Evolutionary conservation across 2,329 filamentous ascomycete genomes (phyloP), one percentile per base, ranked within the genome.

Genomic region (Ceratocystis alfenasii): DNA sequence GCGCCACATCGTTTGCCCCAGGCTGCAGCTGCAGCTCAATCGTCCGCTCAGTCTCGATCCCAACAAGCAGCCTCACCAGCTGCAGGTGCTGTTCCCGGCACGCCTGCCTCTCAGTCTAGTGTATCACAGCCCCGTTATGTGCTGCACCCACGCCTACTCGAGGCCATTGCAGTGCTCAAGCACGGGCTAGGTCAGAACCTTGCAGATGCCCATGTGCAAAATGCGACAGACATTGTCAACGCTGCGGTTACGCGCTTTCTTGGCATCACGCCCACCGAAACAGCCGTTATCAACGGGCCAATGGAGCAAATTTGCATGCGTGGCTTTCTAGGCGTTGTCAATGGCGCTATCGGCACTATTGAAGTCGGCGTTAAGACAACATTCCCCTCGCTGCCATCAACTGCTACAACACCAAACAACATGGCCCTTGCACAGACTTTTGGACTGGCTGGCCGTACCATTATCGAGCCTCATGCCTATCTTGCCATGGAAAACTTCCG

Each of bases 171-270:
- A 44, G 74, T 75, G 20, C 77, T 82, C 71, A 80, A 79, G 69
- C 76, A 77, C 10, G 77, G 79, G 8, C 73, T 82, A 17, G 74
- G 78, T 10, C 74, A 77, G 63, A 79, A 79, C 66, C 74, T 81
- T 53, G 74, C 74, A 62, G 77, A 76, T 68, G 76, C 76, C 1
- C 74, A 75, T 15, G 74, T 75, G 12, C 75, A 76, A 30, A 74
- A 76, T 66, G 74, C 78, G 17, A 76, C 80, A 66, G 77, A 76
- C 28, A 77, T 81, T 28, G 78, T 81, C 67, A 80, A 81, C 76
- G 81, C 79, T 5, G 80, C 80, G 12, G 73, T 82, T 68, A 81
- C 81, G 68, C 79, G 79, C 30, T 79, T 77, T 57, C 72, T 82
- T 8, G 79, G 79, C 0, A 75, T 83, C 60, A 77, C 80, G 68